Evolutionary conservation across 2,329 filamentous ascomycete species (phyloP).

Genomic region (Penicillium sp.): DNA sequence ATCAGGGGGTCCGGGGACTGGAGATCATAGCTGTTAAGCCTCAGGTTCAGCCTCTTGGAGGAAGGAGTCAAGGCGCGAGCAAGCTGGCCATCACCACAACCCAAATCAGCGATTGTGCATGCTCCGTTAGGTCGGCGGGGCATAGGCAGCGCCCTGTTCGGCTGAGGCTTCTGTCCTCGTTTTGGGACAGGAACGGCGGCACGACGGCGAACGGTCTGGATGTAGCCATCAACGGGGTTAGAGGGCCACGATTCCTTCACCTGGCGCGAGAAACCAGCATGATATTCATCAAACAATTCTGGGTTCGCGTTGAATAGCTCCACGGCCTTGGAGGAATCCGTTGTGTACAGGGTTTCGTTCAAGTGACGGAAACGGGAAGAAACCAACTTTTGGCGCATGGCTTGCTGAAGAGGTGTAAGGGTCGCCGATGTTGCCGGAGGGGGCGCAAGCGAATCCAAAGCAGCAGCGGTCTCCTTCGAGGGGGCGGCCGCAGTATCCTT

Average conservation of each 20-base stretch:
- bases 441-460: conserved; percentile 28
- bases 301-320: conserved; percentile 81
- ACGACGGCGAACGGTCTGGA: conserved; percentile 70
- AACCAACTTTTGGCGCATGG: conserved; percentile 93
- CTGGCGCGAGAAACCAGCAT: conserved; percentile 93
- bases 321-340: conserved; percentile 81
- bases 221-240: conserved; percentile 91
- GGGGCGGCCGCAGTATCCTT: conserved; percentile 16
- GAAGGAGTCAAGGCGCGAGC: conserved; percentile 67
- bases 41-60: conserved; percentile 69
- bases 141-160: conserved; percentile 53
- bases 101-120: conserved; percentile 85
- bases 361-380: conserved; percentile 96
- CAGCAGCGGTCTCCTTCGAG: conserved; percentile 6
- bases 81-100: conserved; percentile 88
- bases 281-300: conserved; percentile 95
- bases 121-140: conserved; percentile 70
- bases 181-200: conserved; percentile 57
- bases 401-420: conserved; percentile 88
- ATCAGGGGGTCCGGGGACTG: conserved; percentile 76
- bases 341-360: conserved; percentile 95
- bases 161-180: conserved; percentile 43
- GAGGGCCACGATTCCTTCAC: conserved; percentile 90
- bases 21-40: conserved; percentile 84
- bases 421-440: conserved; percentile 57